Evolutionary conservation across 2,329 filamentous ascomycete genomes (phyloP).

Genomic region (Fusarium hostae): DNA sequence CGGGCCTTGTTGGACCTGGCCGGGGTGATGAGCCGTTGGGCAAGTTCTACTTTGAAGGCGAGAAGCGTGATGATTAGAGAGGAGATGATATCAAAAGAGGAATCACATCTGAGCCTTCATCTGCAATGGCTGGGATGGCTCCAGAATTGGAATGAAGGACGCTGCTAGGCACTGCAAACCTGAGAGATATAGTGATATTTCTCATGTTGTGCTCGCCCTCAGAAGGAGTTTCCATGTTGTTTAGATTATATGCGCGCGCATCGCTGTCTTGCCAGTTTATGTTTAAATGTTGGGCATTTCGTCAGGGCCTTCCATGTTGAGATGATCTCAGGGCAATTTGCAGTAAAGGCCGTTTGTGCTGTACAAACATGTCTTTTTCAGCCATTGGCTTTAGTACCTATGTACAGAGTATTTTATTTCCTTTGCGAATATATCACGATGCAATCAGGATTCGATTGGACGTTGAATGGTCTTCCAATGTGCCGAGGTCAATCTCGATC

Average conservation of each 20-base stretch:
- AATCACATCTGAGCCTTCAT: not conserved
- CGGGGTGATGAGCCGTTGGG: constrained; percentile 61
- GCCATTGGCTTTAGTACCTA: not conserved
- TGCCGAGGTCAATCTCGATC: not conserved
- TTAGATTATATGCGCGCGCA: constrained; percentile 15
- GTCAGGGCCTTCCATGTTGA: not conserved
- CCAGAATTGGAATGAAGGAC: not conserved
- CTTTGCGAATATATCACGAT: not conserved
- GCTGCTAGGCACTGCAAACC: not conserved
- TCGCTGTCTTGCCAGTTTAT: not conserved
- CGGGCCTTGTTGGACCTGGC: constrained; percentile 57
- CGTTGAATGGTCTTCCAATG: not conserved
- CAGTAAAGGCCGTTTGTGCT: not conserved
- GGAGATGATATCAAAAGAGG: not conserved
- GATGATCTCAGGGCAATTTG: not conserved
- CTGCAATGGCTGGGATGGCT: not conserved
- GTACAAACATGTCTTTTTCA: not conserved
- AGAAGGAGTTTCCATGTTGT: not conserved
- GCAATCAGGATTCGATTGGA: not conserved
- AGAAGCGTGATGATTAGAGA: constrained; percentile 36
- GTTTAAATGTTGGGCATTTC: not conserved
- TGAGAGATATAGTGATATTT: not conserved
- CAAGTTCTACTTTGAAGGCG: constrained; percentile 70
- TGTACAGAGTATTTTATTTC: not conserved
- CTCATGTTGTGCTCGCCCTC: not conserved